Evolutionary conservation across 306 rosid species (phyloP), one percentile per base, ranked within the genome.

Genomic region (Gastrolobium bilobum): DNA sequence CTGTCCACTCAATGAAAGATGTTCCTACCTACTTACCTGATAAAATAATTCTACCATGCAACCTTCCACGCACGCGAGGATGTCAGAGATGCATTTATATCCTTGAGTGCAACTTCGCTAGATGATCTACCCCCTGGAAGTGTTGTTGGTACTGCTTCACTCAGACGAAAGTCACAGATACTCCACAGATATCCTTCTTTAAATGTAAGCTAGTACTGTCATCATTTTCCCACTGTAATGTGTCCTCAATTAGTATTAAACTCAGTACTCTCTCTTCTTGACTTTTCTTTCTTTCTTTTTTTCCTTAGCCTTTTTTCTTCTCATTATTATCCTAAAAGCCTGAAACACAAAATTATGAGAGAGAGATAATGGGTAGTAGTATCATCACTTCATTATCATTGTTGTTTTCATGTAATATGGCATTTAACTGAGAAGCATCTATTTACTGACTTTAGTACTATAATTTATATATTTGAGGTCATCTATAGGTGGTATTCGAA

Each of bases 1-100:
- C 97, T 11, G 97, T 92, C 43, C 98, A 94, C 72, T 94, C 97
- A 1, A 94, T 94, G 98, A 94, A 94, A 74, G 98, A 94, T 33
- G 98, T 94, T 13, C 98, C 98, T 1, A 94, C 98, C 3, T 88
- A 88, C 77, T 81, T 94, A 59, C 97, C 98, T 0, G 90, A 91
- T 20, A 71, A 86, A 81, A 94, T 93, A 7, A 87, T 92, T 79
- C 76, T 92, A n/a, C 98, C 98, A 0, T 94, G 98, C 79, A 94
- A 94, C 65, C 97, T 94, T 81, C 93, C n/a, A n/a, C n/a, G n/a
- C 65, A 0, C 93, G 97, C 2, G 98, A 94, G 88, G 98, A 94
- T 80, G 98, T 90, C 0, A 85, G 98, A 26, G 98, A 92, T 80
- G 98, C 96, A 6, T 94, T 94, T 86, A 89, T 94, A 69, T 94